Conservation (phyloP, 169 alveolate species). For the Pseudocohnilembus persalinus region DNA sequence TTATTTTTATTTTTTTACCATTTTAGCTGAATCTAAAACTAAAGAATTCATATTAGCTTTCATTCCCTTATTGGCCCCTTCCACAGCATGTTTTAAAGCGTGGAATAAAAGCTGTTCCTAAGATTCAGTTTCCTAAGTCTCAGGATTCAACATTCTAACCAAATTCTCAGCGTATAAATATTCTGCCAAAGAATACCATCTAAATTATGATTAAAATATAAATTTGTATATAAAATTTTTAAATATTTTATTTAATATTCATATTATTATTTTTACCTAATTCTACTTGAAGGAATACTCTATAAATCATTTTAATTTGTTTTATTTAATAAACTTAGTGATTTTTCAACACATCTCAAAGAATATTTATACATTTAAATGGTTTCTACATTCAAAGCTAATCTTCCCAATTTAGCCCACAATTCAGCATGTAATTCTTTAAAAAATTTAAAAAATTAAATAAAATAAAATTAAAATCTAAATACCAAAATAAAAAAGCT, state of each 20-base stretch:
- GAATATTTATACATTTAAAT: conserved; percentile 66
- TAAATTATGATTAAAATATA: too few relatives aligned
- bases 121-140: conserved; percentile 76
- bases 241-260: neutral
- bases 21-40: conserved; percentile 73
- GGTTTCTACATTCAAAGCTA: conserved; percentile 58
- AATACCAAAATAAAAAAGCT: too few relatives aligned
- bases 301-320: conserved; percentile 38
- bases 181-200: conserved; percentile 86
- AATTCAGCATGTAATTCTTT: conserved; percentile 84
- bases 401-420: conserved; percentile 83
- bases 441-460: too few relatives aligned
- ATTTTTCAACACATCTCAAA: conserved; percentile 73
- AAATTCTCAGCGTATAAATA: conserved; percentile 76
- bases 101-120: conserved; percentile 66
- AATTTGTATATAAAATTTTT: too few relatives aligned
- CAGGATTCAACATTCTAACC: conserved; percentile 75
- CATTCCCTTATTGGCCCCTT: conserved; percentile 76
- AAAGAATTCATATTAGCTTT: conserved; percentile 74
- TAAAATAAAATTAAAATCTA: too few relatives aligned
- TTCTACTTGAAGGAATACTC: conserved; percentile 66
- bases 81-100: conserved; percentile 73
- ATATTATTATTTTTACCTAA: neutral
- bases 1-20: too few relatives aligned
- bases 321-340: conserved; percentile 48